Base-by-base conservation (phyloP, 352 stramenopile species). In the Aphanomyces euteiches region DNA sequence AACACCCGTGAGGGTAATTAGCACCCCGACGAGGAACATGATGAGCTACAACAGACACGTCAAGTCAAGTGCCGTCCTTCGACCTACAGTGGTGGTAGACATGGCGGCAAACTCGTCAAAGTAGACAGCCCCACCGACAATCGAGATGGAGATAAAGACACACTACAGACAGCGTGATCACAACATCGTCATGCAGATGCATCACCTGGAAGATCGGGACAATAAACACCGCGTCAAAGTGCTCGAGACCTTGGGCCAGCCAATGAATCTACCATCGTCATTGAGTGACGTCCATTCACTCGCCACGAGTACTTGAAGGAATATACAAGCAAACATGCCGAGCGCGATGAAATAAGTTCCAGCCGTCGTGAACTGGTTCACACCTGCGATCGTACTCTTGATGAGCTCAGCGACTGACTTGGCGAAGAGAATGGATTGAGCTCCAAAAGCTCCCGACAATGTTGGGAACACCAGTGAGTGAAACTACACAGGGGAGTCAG, bases 71-170 rank as follows among this genome's bases (percentile, higher is more conserved):
- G 28, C 8, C n/a, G n/a, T 58, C 13, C 15, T 12, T 58, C 1
- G 36, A 58, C 8, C 36, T 58, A 61, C 54, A 13, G 54, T 61
- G 10, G 21, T 40, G 5, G 54, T 61, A 7, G 54, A 47, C 79
- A 94, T 90, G 40, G 66, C 74, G 7, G 77, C 69, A 65, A 94
- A 92, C 72, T 94, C 86, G 61, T 90, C 88, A 59, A 97, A 97
- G 73, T 96, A 97, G 5, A 97, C 78, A 10, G 88, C 90, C 7
- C 90, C 90, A 7, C 85, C 88, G 47, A 96, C 84, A 56, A 97
- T 91, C 21, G 83, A 90, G n/a, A 93, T 84, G 4, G 91, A 93
- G 56, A 93, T 97, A 77, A 95, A 96, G 73, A 96, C 96, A 61
- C 91, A 95, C 75, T 92, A 10, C n/a, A 15, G 15, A 47, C 5